Evolutionary conservation across 306 rosid genomes (phyloP).

Genomic region (Ceratonia siliqua): DNA sequence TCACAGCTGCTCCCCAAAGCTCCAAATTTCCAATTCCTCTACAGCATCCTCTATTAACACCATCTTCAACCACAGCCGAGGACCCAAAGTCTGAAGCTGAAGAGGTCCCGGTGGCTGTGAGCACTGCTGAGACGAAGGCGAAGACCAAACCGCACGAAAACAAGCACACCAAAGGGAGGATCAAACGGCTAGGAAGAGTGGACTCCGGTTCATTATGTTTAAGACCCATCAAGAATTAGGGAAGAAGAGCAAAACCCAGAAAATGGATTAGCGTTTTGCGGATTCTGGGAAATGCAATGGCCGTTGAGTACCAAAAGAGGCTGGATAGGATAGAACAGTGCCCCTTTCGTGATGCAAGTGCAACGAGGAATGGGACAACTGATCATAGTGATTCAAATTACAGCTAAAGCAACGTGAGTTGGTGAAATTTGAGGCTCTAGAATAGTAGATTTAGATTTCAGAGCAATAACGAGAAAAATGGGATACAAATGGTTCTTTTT

Average conservation of each 20-base stretch:
- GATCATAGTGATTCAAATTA: neutral
- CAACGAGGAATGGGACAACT: neutral
- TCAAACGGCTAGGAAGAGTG: constrained; percentile 39
- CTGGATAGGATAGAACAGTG: neutral
- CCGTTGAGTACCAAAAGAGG: constrained; percentile 51
- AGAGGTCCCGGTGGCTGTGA: constrained; percentile 33
- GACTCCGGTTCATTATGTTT: constrained; percentile 50
- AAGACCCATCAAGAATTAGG: constrained; percentile 66
- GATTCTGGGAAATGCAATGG: constrained; percentile 11
- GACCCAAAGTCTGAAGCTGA: constrained; percentile 30
- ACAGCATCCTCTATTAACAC: constrained; percentile 54
- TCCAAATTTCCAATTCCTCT: constrained; percentile 78
- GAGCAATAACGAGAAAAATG: neutral
- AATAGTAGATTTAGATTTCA: constrained; percentile 1
- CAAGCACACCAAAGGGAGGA: constrained; percentile 48
- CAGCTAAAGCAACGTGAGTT: neutral
- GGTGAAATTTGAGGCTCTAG: neutral
- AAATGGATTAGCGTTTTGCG: constrained; percentile 20
- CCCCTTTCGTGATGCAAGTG: neutral
- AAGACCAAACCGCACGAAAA: constrained; percentile 67
- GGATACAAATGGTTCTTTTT: neutral
- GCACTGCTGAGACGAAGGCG: constrained; percentile 48
- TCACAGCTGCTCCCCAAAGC: constrained; percentile 92
- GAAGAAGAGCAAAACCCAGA: constrained; percentile 39
- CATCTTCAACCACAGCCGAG: constrained; percentile 30